phyloP scores from a whole-genome alignment of 805 yeast species.

The Candida berthetii region DNA sequence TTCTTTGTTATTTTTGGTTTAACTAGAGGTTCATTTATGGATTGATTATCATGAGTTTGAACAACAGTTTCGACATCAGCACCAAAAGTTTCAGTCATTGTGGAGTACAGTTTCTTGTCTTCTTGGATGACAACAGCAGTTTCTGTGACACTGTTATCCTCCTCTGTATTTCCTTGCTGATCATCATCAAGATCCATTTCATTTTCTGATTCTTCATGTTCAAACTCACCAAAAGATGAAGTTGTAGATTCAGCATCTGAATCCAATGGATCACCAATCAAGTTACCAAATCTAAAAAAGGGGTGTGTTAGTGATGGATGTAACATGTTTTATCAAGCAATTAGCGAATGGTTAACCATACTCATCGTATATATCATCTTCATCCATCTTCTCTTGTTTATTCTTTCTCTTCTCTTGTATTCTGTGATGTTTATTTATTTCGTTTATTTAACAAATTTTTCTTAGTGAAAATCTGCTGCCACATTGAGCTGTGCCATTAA shows the following conservation, averaged over 20 bases:
- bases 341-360: slow-evolving; percentile 17
- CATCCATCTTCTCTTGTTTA: slow-evolving; percentile 36
- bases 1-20: slow-evolving; percentile 38
- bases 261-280: slow-evolving; percentile 44
- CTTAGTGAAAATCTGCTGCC: too few relatives aligned
- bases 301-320: too few relatives aligned
- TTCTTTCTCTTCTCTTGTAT: neutral
- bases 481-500: too few relatives aligned
- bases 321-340: too few relatives aligned
- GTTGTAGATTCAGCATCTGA: slow-evolving; percentile 36
- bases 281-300: slow-evolving; percentile 49
- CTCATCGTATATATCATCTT: slow-evolving; percentile 68
- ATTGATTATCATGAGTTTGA: slow-evolving; percentile 45
- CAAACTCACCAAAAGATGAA: slow-evolving; percentile 16
- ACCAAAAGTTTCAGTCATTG: slow-evolving; percentile 44
- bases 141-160: slow-evolving; percentile 7
- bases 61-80: slow-evolving; percentile 61
- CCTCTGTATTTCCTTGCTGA: slow-evolving; percentile 1
- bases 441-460: too few relatives aligned
- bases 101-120: slow-evolving; percentile 37
- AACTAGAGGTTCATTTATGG: slow-evolving; percentile 58
- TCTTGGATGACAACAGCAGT: slow-evolving; percentile 33
- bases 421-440: neutral
- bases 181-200: neutral
- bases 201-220: slow-evolving; percentile 15